Base-by-base conservation (phyloP, 768 basidiomycete species). In the Pulveroboletus sp. region DNA sequence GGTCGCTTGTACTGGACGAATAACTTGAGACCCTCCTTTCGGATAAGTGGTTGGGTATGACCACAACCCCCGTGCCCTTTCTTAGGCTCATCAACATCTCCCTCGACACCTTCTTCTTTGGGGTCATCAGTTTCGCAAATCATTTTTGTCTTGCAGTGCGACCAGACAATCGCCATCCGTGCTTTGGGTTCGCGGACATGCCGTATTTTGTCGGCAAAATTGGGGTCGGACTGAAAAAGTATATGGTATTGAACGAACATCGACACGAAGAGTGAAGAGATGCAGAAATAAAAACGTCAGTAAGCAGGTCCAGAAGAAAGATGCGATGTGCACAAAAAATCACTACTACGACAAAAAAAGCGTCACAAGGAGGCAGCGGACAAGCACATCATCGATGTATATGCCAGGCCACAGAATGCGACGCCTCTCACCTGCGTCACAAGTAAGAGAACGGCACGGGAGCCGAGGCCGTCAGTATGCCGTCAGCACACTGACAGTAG, bases 31-130 rank as follows among this genome's bases (percentile, higher is more conserved):
- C 92, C 96, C 67, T 99, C 96, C 73, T 94, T 97, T 54, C 96
- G 74, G 60, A 97, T 80, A 45, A 78, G 73, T 0, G 96, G 96
- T 67, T 99, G 96, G 26, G 77, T 69, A 61, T 93, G 91, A 39
- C 96, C 96, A 69, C 96, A 98, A 14, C 96, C 96, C n/a, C 93
- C 94, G 54, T 98, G 96, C 2, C 92, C 91, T 63, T 84, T 88
- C 74, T 90, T 91, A 41, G 80, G 76, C 55, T 90, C 91, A 35
- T 71, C 74, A 13, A 80, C 83, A 33, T 72, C 71, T 31, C 74
- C 78, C 15, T 81, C 85, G 28, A 80, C 87, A 50, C 80, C 83
- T 60, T 93, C 93, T 55, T 93, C 91, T 68, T 90, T 89, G 43
- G 84, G 79, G 37, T 90, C 87, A 70, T 95, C 91, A 59, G 91